phyloP scores from a whole-genome alignment of 78 protist genomes.

The Monocercomonoides exilis region DNA sequence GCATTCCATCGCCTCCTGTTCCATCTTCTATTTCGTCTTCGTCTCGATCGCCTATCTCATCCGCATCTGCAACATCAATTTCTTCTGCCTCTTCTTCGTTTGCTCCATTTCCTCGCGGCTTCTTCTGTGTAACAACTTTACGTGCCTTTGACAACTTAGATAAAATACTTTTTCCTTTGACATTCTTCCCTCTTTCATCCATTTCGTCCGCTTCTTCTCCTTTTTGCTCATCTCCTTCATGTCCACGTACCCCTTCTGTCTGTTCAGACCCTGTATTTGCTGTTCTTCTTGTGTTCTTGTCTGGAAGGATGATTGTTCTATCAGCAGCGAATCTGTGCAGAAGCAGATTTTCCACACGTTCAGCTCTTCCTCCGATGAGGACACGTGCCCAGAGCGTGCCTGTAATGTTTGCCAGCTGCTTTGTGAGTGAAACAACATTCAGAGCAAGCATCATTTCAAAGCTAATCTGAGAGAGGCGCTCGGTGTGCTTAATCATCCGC shows the following conservation, averaged over 20 bases:
- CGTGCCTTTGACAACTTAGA: conserved; percentile 63
- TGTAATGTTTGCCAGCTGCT: conserved; percentile 73
- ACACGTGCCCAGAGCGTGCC: conserved; percentile 37
- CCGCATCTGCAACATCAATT: neutral
- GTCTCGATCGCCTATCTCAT: neutral
- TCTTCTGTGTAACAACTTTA: neutral
- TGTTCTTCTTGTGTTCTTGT: neutral
- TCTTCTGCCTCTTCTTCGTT: neutral
- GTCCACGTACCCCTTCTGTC: neutral
- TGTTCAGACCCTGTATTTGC: neutral
- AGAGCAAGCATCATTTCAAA: conserved; percentile 57
- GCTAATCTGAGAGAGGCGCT: conserved; percentile 11
- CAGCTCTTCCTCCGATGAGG: conserved; percentile 78
- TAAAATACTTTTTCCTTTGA: conserved; percentile 55
- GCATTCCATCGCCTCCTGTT: neutral
- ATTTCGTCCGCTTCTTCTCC: neutral
- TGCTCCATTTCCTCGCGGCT: neutral
- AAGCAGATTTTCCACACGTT: conserved; percentile 87
- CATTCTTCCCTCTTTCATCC: too few relatives aligned
- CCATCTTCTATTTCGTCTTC: neutral
- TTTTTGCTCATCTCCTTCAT: neutral
- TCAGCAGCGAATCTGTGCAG: conserved; percentile 75
- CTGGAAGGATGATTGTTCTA: neutral
- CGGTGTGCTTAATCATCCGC: neutral
- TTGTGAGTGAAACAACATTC: conserved; percentile 73